Evolutionary conservation across 164 flowering plant genomes (phyloP), one percentile per base, ranked within the genome.

Genomic region (Cinnamomum micranthum): DNA sequence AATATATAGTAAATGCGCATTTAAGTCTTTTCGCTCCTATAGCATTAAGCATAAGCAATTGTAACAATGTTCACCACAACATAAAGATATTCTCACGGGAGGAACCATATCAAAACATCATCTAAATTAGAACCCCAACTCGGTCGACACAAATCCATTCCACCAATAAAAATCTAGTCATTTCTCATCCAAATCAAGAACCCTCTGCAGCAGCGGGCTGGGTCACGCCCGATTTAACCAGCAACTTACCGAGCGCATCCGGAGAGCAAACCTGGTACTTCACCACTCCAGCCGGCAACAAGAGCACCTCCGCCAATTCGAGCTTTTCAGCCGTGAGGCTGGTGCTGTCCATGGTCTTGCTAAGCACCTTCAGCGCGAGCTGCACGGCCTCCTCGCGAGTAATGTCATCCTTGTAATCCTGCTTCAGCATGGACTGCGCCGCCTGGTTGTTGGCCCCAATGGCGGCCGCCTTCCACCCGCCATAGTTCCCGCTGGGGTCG

Each of bases 391-490:
- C 80, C 63, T 77, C 76, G 22, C 76, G 28, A 2, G 76, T 73
- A 35, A 74, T 73, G 50, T 77, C 80, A 13, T 77, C 76, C 76
- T 77, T 73, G 52, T 77, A 73, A 0, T 77, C 76, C 73, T 77
- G 76, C 75, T 77, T 69, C 14, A 73, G 80, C 80, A 77, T 77
- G 10, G 80, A 77, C 31, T 77, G 76, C 3, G 80, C 79, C 3
- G 79, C 75, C 59, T 77, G 75, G 59, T 72, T 73, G 50, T 77
- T 77, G 9, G 76, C 73, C 31, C 80, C 77, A 50, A 74, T 73
- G 15, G 80, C 76, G 2, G 76, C 76, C n/a, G 80, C 80, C 58
- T 77, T 77, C 80, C 80, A 77, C 10, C 76, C 80, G 2, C 69
- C 73, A 31, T 74, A 78, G 52, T 74, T 78, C 35, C 80, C 80